Conservation (phyloP, 2,329 filamentous ascomycete genomes). For the Penicillium italicum region DNA sequence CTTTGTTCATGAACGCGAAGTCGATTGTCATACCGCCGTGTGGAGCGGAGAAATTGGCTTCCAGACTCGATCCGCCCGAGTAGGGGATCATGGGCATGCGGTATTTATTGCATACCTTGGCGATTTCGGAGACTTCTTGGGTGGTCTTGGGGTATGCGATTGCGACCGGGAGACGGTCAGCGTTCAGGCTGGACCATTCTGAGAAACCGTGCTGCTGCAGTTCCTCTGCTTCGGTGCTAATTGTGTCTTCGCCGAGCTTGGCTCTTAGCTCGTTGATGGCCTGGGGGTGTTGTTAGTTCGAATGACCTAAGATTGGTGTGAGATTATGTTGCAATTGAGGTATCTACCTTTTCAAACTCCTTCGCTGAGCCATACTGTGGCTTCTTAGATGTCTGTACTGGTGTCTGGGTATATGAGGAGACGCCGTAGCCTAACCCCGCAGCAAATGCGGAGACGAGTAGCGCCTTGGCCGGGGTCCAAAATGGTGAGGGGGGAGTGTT, state of each 20-base stretch:
- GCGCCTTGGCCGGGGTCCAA: conserved; percentile 47
- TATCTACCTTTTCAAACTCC: conserved; percentile 40
- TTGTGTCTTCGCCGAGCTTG: conserved; percentile 55
- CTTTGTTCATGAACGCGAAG: conserved; percentile 81
- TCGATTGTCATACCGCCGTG: conserved; percentile 86
- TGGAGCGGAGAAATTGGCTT: conserved; percentile 85
- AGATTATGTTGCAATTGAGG: not conserved
- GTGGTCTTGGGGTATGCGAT: conserved; percentile 63
- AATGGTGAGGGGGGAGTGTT: conserved; percentile 26
- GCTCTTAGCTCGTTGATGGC: conserved; percentile 55
- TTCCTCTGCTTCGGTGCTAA: conserved; percentile 63
- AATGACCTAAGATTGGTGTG: not conserved
- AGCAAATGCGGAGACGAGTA: conserved; percentile 50
- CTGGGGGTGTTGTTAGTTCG: conserved; percentile 30
- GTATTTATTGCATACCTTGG: conserved; percentile 71
- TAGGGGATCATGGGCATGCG: conserved; percentile 81
- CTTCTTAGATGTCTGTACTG: conserved; percentile 16
- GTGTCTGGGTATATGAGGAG: conserved; percentile 41
- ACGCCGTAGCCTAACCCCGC: conserved; percentile 52
- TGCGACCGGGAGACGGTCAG: conserved; percentile 59
- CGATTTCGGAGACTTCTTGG: conserved; percentile 61
- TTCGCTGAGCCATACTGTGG: conserved; percentile 39
- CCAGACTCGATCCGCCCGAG: conserved; percentile 79
- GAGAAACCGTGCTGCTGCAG: conserved; percentile 64
- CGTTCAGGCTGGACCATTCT: conserved; percentile 68